Evolutionary conservation across 208 protist genomes (phyloP), one percentile per base, ranked within the genome.

Genomic region (Trypanosoma rangeli): DNA sequence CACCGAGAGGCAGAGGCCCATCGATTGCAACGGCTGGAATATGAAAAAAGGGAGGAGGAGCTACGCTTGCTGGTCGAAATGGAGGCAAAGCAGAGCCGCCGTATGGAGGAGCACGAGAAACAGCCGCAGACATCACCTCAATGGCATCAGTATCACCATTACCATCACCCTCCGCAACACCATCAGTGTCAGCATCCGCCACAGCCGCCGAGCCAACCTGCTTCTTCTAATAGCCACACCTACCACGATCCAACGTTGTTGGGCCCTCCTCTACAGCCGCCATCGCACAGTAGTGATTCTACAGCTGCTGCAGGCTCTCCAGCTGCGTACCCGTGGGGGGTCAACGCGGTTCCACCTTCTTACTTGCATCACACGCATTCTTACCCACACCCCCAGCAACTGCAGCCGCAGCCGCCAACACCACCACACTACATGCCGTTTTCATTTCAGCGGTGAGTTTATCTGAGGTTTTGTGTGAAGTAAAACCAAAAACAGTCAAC

Each of bases 31-130:
- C 12, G 52, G 42, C 22, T 50, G 7, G 44, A 70, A 18, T 24
- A 70, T 10, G 20, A 9, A n/a, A 76, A 90, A 59, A 79, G 69
- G 59, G 49, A 74, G 22, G 31, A 58, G 26, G 83, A 90, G 63
- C 70, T 89, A 13, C 56, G 56, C 18, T 76, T 79, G 55, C 72
- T 91, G 64, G 68, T 60, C 3, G 76, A 90, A 29, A 80, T 90
- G 64, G 86, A 94, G 68, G 74, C 83, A 44, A 71, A 60, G 22
- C 82, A 83, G 80, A 82, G 83, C 59, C 64, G 53, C 26, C 78
- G 2, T 58, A 37, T 42, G 8, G 31, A 46, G 10, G 13, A 63
- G 3, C 33, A 42, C 26, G 12, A n/a, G 39, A 8, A 22, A 18
- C 58, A 48, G 22, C 26, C n/a, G 46, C 58, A 22, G 24, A 16